Conservation (phyloP, 208 protist species). For the Borovskyia barvae region DNA sequence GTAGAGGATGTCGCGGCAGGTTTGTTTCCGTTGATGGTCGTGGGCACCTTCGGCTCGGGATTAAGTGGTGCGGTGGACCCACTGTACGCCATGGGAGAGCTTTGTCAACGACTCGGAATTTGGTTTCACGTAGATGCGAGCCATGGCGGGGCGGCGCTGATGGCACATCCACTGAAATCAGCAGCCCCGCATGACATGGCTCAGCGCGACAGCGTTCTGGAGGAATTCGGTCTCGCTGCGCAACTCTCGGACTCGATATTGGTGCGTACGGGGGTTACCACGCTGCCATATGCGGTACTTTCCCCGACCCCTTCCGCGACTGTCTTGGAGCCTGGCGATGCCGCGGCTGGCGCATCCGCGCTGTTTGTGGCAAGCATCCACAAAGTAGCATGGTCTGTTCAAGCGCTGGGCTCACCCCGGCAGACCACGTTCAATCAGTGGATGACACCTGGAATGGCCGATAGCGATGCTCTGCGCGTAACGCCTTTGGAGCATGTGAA, state of each 20-base stretch:
- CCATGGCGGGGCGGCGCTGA: conserved; percentile 40
- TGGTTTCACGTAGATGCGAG: conserved; percentile 80
- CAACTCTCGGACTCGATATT: conserved; percentile 16
- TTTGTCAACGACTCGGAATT: conserved; percentile 51
- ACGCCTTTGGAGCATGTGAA: conserved; percentile 12
- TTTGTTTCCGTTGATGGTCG: conserved; percentile 60
- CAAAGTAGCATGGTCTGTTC: conserved; percentile 35
- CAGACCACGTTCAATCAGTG: conserved; percentile 19
- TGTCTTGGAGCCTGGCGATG: no score
- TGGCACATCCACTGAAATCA: neutral
- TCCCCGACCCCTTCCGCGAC: neutral
- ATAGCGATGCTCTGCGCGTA: conserved; percentile 21
- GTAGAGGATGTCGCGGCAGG: conserved; percentile 67
- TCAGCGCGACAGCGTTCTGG: neutral
- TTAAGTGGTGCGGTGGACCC: conserved; percentile 63
- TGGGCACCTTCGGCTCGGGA: conserved; percentile 47
- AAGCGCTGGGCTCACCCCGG: conserved; percentile 22
- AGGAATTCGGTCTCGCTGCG: conserved; percentile 7
- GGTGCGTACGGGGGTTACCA: conserved; percentile 4
- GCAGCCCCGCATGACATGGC: neutral
- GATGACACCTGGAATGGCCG: conserved; percentile 3
- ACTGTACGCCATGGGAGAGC: conserved; percentile 30
- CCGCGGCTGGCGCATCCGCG: neutral
- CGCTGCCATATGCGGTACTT: conserved; percentile 10
- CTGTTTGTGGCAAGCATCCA: conserved; percentile 30